A percentile compares a stretch with the other conserved stretches of the same genome.
These are phyloP conservation scores for Yamadazyma oceani DNA, from an alignment of 1,139 yeast species.

Conservation along the genomic window DNA sequence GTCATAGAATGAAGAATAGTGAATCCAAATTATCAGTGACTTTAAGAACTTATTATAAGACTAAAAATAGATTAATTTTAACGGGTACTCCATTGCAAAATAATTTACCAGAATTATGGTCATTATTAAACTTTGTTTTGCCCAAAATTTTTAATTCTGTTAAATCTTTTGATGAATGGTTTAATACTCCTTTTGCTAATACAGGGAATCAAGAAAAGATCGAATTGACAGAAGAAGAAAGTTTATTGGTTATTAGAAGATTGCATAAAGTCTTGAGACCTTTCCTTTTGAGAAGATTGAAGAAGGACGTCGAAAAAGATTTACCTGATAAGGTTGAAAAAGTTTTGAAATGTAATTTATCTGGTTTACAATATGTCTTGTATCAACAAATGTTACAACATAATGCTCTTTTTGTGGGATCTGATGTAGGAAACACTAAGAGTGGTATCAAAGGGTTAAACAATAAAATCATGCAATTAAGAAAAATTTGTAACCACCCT, in stretches of 20 bases:
- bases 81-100: slow-evolving; percentile 90
- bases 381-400: slow-evolving; percentile 77
- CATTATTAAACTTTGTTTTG: slow-evolving; percentile 70
- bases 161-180: slow-evolving; percentile 87
- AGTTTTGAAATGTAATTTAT: slow-evolving; percentile 92
- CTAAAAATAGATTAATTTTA: slow-evolving; percentile 74
- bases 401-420: slow-evolving; percentile 63
- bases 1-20: slow-evolving; percentile 83
- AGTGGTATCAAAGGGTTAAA: slow-evolving; percentile 80
- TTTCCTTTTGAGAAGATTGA: slow-evolving; percentile 87
- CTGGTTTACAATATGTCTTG: slow-evolving; percentile 77
- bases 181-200: slow-evolving; percentile 80
- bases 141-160: slow-evolving; percentile 84
- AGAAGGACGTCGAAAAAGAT: slow-evolving; percentile 96
- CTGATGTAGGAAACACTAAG: slow-evolving; percentile 40
- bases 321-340: slow-evolving; percentile 94
- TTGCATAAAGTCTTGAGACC: slow-evolving; percentile 95
- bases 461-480: slow-evolving; percentile 91
- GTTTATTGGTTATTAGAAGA: slow-evolving; percentile 89
- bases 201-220: slow-evolving; percentile 81
- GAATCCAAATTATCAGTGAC: slow-evolving; percentile 73
- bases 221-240: slow-evolving; percentile 87
- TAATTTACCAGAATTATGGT: slow-evolving; percentile 84
- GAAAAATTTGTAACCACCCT: slow-evolving; percentile 97
- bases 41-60: slow-evolving; percentile 68